Base-by-base conservation (phyloP, 192 early-diverging fungal genomes). In the Coemansia sp. region DNA sequence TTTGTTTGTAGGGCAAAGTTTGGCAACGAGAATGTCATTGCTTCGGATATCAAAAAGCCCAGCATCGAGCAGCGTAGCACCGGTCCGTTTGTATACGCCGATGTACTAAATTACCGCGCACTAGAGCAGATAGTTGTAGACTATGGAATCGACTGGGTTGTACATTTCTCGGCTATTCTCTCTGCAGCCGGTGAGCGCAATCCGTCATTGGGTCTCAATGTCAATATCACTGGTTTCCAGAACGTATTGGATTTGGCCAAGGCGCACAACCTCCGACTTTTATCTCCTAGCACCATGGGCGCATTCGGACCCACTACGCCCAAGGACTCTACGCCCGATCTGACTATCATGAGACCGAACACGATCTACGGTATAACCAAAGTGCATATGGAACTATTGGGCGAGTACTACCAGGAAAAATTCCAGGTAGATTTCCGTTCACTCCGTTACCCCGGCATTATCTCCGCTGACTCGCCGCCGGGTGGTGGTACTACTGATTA, bases 291-390 rank as follows among this genome's bases (percentile, higher is more conserved):
- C 55, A 90, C 89, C 3, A 90, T 90, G 66, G 89, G 89, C n/a
- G 89, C 89, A 9, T 90, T 90, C 65, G 89, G 89, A 33, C 89
- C 89, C 10, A 78, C 87, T 2, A 90, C 89, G 11, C 89, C 88
- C 52, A 88, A 89, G 65, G 76, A 83, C 70, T 69, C 73, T 27
- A 89, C 89, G 12, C 89, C 89, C 0, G 88, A 90, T 61, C 60
- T 89, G 47, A 90, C 89, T 2, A 87, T 89, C 46, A 89, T 89
- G 89, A 83, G 87, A 0, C 89, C 89, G 40, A 90, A 88, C 66
- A 90, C 89, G 27, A 88, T 90, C 61, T 90, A 90, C 53, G 89
- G 89, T 18, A 90, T 90, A 63, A 89, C 88, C 53, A 90, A 90
- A 68, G 75, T 90, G 58, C 88, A 90, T 58, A 87, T 85, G 67